Evolutionary conservation across 768 basidiomycete genomes (phyloP), one percentile per base, ranked within the genome.

Genomic region (Rhizopogon vesiculosus): DNA sequence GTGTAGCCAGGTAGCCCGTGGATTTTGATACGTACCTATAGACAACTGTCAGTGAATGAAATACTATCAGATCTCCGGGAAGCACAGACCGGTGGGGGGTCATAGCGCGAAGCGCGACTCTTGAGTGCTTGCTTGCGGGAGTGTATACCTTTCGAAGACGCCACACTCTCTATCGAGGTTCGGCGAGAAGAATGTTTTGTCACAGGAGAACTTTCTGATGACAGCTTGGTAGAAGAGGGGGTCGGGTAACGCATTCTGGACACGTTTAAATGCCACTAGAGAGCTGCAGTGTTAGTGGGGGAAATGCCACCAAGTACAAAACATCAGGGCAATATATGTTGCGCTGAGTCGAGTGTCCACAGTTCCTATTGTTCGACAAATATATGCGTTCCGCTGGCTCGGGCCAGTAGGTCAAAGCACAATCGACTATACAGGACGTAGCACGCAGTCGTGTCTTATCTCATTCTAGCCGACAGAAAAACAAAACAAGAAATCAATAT

Each of bases 1-100:
- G 45, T 44, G 44, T 49, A 22, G 22, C 44, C 54, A 46, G 55
- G 25, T 28, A 58, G 51, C 7, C 55, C 52, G 39, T 60, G 62
- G 43, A 54, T 44, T 16, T 22, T 39, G 51, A 56, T 54, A 45
- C 55, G 59, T 50, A 53, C 41, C 69, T 71, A 41, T 45, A 56
- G 10, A 45, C 41, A 50, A 51, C 52, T 43, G 50, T 45, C 33
- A 56, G 19, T 38, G 19, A 56, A 16, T 54, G 40, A 25, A 31
- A 42, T 7, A 16, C 29, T 28, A 12, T 15, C 3, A 13, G n/a
- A 8, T 33, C 15, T 5, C 13, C 13, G 15, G 33, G 35, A 28
- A 33, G 45, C n/a, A 54, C 18, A 49, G 5, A 41, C 39, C 29
- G 10, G 12, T 12, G 39, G 8, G 19, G 12, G 56, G 18, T 42